Percentiles rank a stretch among this genome's conserved stretches.
phyloP scores from a whole-genome alignment of 1,284 basidiomycete genomes.

The Dichomitus squalens region DNA sequence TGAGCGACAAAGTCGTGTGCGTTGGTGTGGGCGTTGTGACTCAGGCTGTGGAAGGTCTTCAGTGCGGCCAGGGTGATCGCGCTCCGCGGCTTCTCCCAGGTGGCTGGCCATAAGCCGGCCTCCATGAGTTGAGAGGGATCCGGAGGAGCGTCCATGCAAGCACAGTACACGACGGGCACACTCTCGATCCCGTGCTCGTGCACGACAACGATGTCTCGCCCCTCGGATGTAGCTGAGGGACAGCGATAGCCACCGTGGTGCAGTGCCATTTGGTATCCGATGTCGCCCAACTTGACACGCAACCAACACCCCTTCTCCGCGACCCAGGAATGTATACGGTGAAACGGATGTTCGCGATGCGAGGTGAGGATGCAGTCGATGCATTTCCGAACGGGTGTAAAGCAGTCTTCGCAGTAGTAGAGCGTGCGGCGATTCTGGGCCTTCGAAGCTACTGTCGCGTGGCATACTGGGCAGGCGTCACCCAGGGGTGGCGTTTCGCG shows the following conservation, averaged over 20 bases:
- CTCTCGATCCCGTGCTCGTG: conserved; percentile 7
- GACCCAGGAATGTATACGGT: background rate
- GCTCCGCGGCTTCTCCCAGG: background rate
- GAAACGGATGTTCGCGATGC: background rate
- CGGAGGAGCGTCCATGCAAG: background rate
- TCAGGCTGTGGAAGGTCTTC: background rate
- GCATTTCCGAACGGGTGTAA: background rate
- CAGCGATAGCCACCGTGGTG: background rate
- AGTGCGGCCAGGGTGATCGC: background rate
- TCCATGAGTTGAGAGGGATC: background rate
- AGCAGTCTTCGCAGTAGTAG: background rate
- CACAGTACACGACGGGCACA: background rate
- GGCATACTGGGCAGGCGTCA: background rate
- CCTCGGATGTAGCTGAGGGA: background rate
- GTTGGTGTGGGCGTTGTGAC: background rate
- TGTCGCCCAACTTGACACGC: background rate
- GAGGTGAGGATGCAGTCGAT: background rate
- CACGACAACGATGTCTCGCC: background rate
- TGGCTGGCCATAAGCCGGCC: background rate
- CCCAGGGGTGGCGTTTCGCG: background rate
- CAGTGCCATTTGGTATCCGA: background rate
- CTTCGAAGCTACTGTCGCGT: background rate
- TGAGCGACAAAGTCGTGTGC: background rate
- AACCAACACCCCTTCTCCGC: background rate
- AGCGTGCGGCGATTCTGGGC: background rate